Evolutionary conservation across 2,329 filamentous ascomycete species (phyloP), one percentile per base, ranked within the genome.

Genomic region (Aspergillus sp.): DNA sequence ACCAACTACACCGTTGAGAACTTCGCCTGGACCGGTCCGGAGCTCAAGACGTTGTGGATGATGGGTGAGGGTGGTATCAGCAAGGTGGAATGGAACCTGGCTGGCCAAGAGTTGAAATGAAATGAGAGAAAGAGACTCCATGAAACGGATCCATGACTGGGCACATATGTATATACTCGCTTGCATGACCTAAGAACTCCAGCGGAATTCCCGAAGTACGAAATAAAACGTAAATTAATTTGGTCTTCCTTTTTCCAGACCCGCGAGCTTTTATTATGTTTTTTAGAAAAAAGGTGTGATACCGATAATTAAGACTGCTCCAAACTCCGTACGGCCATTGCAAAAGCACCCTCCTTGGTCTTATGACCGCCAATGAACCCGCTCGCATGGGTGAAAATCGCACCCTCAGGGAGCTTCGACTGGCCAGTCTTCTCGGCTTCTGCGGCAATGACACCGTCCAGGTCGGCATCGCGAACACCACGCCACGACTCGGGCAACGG

Each of bases 361-460:
- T 86, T 85, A 70, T 96, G 94, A 2, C 93, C 93, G 12, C 93
- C 93, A 62, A 97, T 97, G 71, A 98, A 98, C 29, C 93, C 93
- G 45, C 85, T 84, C 3, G 90, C 90, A 65, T 98, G 93, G 29
- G 96, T 86, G 65, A 98, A 98, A 29, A 98, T 83, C 52, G 87
- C 83, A 5, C 90, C 72, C 39, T 65, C 65, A 5, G 66, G 63
- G 8, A 69, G 63, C 48, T 67, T 65, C 33, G 60, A 54, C 43
- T 64, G 62, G n/a, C 65, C 67, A 28, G 59, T 52, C 46, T 64
- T 59, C 47, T 70, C 61, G n/a, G 63, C 62, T 50, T 69, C 67
- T 3, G 58, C 58, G 3, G 66, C 66, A 46, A 73, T 58, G 12
- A 73, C 57, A 56, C 79, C 77, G 66, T 91, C 88, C 45, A 98